phyloP scores from a whole-genome alignment of 2,329 filamentous ascomycete genomes.

The Rhinocladiella similis region DNA sequence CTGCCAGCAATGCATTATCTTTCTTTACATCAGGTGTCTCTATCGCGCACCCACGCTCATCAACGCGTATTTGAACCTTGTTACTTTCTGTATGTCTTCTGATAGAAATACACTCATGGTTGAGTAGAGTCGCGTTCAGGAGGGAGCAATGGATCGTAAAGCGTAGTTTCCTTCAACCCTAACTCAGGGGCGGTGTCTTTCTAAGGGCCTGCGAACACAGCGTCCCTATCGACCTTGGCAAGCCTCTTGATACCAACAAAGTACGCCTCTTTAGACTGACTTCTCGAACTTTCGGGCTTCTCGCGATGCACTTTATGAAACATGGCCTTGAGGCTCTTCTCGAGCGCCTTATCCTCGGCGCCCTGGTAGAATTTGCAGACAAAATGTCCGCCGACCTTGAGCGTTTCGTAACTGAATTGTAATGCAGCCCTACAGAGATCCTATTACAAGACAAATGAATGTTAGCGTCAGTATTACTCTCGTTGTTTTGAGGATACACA shows the following conservation, averaged over 20 bases:
- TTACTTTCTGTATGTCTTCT: too few relatives aligned
- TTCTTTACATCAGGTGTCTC: neutral
- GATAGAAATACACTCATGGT: too few relatives aligned
- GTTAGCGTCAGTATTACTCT: neutral
- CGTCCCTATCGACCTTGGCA: constrained; percentile 46
- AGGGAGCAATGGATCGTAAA: too few relatives aligned
- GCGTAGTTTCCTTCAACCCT: too few relatives aligned
- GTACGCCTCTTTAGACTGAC: constrained; percentile 79
- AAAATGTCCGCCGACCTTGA: constrained; percentile 82
- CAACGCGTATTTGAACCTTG: too few relatives aligned
- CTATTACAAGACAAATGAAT: constrained; percentile 47
- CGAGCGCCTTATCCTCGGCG: constrained; percentile 76
- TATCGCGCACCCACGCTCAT: too few relatives aligned
- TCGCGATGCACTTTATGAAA: constrained; percentile 81
- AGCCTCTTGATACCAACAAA: constrained; percentile 79
- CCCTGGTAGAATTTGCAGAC: constrained; percentile 98
- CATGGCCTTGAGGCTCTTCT: constrained; percentile 70
- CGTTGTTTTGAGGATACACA: too few relatives aligned
- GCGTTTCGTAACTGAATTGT: constrained; percentile 78
- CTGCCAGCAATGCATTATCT: neutral
- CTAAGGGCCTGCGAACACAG: constrained; percentile 40
- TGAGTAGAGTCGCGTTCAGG: too few relatives aligned
- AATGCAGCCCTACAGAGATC: constrained; percentile 87
- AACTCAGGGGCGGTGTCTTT: too few relatives aligned
- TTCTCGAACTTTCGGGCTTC: constrained; percentile 88